Base-by-base conservation (phyloP, 2,329 filamentous ascomycete species). In the Scytalidium sp. region DNA sequence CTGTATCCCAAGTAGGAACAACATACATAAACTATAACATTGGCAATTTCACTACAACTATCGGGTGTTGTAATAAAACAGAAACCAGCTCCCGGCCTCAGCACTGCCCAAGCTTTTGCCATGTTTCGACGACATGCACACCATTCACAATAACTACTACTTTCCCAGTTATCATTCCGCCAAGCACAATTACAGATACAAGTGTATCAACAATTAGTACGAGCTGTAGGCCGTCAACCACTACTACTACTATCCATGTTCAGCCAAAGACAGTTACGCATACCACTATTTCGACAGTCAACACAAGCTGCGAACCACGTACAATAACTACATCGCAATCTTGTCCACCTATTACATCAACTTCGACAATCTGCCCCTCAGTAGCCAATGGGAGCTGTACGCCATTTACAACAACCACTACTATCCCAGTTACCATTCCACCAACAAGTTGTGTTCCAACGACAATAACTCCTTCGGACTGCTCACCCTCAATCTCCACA, bases 11-110 rank as follows among this genome's bases (percentile, higher is more conserved):
- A 45, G 54, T 51, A 19, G 54, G 54, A 23, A 54, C 51, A 19
- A 56, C 54, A 2, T 45, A 54, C 49, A 47, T 56, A n/a, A 56
- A 56, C 29, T 54, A 41, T 41, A 52, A 56, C 25, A 50, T 50
- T 46, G 51, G 54, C 36, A 56, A 56, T 19, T 52, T 54, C 22
- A 56, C 54, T 2, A 54, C 49, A 19, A 56, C 54, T 1, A 45
- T 56, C 19, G 49, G 45, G 27, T 53, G 51, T 22, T 46, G 40
- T 25, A 50, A 43, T 22, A 49, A 51, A 21, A 50, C 50, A 21
- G 42, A 15, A 25, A 46, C 22, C n/a, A 45, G 47, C 11, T 51
- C 53, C 2, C 44, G 39, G 25, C 48, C 53, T 2, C 23, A 29
- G 19, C 21, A 44, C 2, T 51, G 53, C 19, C 51, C 51, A 9